These are phyloP conservation scores for Pythium catenulatum DNA, from an alignment of 352 stramenopile species.

Conservation along the genomic window DNA sequence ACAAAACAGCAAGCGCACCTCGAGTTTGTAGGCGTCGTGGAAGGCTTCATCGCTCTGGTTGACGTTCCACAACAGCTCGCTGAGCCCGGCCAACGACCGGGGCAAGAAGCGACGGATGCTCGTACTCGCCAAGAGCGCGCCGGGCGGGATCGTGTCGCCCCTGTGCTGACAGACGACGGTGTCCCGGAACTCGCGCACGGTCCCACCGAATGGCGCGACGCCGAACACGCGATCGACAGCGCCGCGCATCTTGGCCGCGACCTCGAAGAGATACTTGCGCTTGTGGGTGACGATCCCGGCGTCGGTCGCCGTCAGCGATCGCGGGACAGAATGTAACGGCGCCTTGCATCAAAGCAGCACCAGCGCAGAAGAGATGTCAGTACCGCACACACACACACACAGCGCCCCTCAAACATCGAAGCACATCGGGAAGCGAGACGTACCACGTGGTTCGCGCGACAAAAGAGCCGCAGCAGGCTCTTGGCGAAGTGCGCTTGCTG, in stretches of 20 bases:
- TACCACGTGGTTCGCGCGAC: background rate
- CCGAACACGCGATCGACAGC: background rate
- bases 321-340: background rate
- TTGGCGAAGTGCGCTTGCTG: background rate
- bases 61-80: slow-evolving; percentile 19
- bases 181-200: background rate
- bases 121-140: background rate
- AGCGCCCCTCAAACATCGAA: background rate
- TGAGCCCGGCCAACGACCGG: background rate
- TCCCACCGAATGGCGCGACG: background rate
- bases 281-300: background rate
- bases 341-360: too few species aligned
- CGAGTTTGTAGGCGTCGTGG: background rate
- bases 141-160: background rate
- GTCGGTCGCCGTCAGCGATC: background rate
- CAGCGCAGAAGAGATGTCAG: too few species aligned
- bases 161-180: background rate
- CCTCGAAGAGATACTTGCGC: background rate
- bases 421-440: background rate
- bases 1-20: too few species aligned
- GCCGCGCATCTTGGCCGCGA: background rate
- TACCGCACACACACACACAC: background rate
- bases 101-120: background rate
- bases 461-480: background rate
- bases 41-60: slow-evolving; percentile 13